A percentile compares a stretch with the other conserved stretches of the same genome.
These are phyloP conservation scores for Penicillium cosmopolitanum DNA, from an alignment of 495 filamentous ascomycete species.

Conservation along the genomic window DNA sequence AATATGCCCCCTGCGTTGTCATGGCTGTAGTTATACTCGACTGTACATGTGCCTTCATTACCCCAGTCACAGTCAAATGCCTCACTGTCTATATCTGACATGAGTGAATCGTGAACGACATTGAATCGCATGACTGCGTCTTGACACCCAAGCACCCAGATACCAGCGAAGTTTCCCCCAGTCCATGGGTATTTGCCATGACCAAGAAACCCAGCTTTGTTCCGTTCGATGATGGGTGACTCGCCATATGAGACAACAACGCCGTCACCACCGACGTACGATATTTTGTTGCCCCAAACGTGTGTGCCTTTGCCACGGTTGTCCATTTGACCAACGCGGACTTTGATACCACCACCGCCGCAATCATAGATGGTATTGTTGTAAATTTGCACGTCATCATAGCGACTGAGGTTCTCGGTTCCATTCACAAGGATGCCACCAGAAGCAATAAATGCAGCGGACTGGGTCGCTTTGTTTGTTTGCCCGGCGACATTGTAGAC, in stretches of 20 bases:
- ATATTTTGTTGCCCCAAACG: slow-evolving; percentile 11
- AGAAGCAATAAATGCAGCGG: slow-evolving; percentile 8
- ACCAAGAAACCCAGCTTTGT: slow-evolving; percentile 12
- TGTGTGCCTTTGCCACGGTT: slow-evolving; percentile 9
- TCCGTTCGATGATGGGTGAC: slow-evolving; percentile 7
- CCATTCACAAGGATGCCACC: slow-evolving; percentile 13
- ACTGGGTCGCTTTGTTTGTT: slow-evolving; percentile 14
- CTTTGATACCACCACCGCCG: slow-evolving; percentile 17
- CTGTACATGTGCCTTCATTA: slow-evolving; percentile 15
- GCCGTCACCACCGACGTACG: slow-evolving; percentile 17
- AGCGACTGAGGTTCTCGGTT: slow-evolving; percentile 9
- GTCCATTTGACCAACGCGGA: slow-evolving; percentile 16
- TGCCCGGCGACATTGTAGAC: slow-evolving; percentile 14
- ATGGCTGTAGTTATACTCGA: slow-evolving; percentile 21
- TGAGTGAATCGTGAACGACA: slow-evolving; percentile 14
- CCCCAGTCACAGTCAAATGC: slow-evolving; percentile 20
- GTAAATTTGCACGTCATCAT: slow-evolving; percentile 16
- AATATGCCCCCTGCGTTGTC: slow-evolving; percentile 17
- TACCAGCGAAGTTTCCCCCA: slow-evolving; percentile 16
- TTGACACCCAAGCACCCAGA: slow-evolving; percentile 16
- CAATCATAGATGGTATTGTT: slow-evolving; percentile 13
- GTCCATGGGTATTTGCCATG: slow-evolving; percentile 17
- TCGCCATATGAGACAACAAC: slow-evolving; percentile 14
- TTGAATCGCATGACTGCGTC: slow-evolving; percentile 18
- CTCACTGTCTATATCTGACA: slow-evolving; percentile 19